These are phyloP conservation scores for Suhomyces canberraensis DNA, from an alignment of 805 yeast genomes.

Conservation along the genomic window DNA sequence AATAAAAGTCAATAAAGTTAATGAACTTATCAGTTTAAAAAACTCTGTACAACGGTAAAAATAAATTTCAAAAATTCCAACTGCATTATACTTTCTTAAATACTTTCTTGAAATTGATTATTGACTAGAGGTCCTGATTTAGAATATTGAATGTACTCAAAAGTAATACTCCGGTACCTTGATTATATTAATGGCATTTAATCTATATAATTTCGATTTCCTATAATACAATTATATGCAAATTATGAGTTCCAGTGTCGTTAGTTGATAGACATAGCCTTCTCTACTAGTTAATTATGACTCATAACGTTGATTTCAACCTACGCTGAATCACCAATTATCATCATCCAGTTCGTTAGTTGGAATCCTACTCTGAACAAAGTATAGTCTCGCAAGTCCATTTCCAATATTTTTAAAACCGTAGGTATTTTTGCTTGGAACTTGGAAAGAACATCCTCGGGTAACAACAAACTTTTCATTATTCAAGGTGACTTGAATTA, in stretches of 20 bases:
- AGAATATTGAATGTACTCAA: too few relatives aligned
- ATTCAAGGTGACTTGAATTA: conserved; percentile 62
- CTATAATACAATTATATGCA: not conserved
- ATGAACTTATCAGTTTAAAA: too few relatives aligned
- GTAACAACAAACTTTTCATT: conserved; percentile 58
- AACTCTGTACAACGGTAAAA: too few relatives aligned
- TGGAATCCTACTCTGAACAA: conserved; percentile 60
- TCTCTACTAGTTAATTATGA: too few relatives aligned
- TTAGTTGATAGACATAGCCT: too few relatives aligned
- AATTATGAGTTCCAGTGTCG: too few relatives aligned
- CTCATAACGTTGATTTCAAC: not conserved
- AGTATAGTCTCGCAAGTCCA: conserved; percentile 60
- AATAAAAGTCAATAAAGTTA: too few relatives aligned
- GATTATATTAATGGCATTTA: not conserved
- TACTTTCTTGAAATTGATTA: too few relatives aligned
- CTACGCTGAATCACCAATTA: not conserved
- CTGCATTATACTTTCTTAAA: too few relatives aligned
- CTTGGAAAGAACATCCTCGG: conserved; percentile 74
- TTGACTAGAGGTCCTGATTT: too few relatives aligned
- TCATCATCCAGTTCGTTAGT: conserved; percentile 8
- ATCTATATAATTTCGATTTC: not conserved
- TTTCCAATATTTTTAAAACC: conserved; percentile 62
- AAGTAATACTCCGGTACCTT: too few relatives aligned
- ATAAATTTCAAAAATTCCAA: too few relatives aligned
- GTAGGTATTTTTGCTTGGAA: conserved; percentile 76